Evolutionary conservation across 176 grass and related monocot genomes (phyloP).

Genomic region (Oryza nivara): DNA sequence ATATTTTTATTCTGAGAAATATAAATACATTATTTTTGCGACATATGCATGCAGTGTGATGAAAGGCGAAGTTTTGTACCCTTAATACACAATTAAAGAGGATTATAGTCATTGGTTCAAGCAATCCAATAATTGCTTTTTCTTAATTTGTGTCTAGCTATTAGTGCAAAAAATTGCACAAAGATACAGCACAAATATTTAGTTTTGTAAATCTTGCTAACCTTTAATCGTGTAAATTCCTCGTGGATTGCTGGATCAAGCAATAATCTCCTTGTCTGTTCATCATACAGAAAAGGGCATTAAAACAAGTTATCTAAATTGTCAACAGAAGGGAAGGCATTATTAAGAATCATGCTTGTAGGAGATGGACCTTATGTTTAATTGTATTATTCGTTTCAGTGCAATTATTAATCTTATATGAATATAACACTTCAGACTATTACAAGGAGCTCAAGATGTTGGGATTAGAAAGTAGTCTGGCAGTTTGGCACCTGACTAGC

Average conservation of each 20-base stretch:
- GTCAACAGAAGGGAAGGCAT: conserved; percentile 8
- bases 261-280: conserved; percentile 90
- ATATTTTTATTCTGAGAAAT: neutral
- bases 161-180: neutral
- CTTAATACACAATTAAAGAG: neutral
- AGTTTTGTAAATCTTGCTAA: conserved; percentile 17
- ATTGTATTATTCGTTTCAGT: too few species aligned
- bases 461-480: too few species aligned
- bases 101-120: conserved; percentile 16
- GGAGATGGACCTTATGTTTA: neutral
- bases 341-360: neutral
- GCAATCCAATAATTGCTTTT: neutral
- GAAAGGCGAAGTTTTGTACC: neutral
- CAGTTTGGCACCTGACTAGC: too few species aligned
- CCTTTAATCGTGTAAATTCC: conserved; percentile 96
- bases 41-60: neutral
- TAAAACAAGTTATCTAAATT: conserved; percentile 14
- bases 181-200: neutral
- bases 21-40: neutral
- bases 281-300: conserved; percentile 28
- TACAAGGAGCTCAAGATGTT: too few species aligned
- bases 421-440: too few species aligned
- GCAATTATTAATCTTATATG: too few species aligned
- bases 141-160: neutral
- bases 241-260: conserved; percentile 99